Percentiles rank a stretch among this genome's conserved stretches.
phyloP scores from a whole-genome alignment of 768 basidiomycete species.

The Rhodotorula sphaerocarpa region DNA sequence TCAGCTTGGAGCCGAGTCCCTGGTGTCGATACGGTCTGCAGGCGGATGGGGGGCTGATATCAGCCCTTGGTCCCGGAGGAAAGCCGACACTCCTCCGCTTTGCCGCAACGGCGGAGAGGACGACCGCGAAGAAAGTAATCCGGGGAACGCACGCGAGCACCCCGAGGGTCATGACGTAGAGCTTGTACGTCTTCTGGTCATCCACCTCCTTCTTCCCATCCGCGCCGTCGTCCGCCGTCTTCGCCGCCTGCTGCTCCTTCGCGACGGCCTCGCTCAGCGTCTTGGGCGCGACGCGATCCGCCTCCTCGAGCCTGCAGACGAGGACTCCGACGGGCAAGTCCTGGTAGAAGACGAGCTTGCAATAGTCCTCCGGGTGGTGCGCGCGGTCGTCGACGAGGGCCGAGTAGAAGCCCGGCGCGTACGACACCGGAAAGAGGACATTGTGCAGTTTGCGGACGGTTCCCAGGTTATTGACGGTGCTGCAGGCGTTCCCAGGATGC shows the following conservation, averaged over 20 bases:
- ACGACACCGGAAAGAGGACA: conserved; percentile 78
- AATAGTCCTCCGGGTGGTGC: conserved; percentile 65
- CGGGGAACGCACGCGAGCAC: conserved; percentile 56
- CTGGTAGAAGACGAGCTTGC: conserved; percentile 87
- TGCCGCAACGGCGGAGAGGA: background rate
- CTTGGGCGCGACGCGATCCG: conserved; percentile 31
- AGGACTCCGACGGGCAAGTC: conserved; percentile 84
- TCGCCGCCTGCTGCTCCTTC: too few relatives aligned
- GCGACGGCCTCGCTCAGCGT: conserved; percentile 42
- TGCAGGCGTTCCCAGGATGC: conserved; percentile 52
- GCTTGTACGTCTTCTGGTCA: conserved; percentile 22
- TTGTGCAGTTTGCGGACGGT: conserved; percentile 55
- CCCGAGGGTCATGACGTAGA: conserved; percentile 90
- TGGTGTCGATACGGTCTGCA: conserved; percentile 65
- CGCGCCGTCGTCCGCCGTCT: background rate
- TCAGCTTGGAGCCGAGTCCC: conserved; percentile 62
- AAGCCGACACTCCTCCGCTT: too few relatives aligned
- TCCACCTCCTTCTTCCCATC: background rate
- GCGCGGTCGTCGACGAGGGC: conserved; percentile 53
- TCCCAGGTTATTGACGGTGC: conserved; percentile 65
- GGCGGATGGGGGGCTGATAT: background rate
- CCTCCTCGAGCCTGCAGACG: conserved; percentile 69
- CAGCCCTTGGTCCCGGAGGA: too few relatives aligned
- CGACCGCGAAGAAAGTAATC: conserved; percentile 1
- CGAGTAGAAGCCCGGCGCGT: conserved; percentile 78